Base-by-base conservation (phyloP, 345 rosid species). In the Balakata baccata region DNA sequence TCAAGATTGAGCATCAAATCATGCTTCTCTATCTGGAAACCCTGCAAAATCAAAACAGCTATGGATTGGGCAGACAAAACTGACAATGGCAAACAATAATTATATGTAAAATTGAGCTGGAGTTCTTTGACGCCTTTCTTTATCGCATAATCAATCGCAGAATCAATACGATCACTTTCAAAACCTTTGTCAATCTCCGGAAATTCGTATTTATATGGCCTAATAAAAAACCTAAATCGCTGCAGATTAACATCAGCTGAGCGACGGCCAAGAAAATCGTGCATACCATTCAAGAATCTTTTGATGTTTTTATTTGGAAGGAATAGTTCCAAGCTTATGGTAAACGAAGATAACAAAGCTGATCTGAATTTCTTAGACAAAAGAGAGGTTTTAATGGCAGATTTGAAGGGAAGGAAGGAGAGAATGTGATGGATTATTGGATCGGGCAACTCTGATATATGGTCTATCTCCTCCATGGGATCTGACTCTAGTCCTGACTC, bases 401-500 rank as follows among this genome's bases (percentile, higher is more conserved):
- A 65, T 54, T 56, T 34, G 29, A 11, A 34, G 34, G 79, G 18
- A 16, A 70, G 47, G 5, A 37, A 53, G 1, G 59, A 70, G 20
- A 76, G 4, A 23, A 70, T 46, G 9, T 16, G 17, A 20, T 76
- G 79, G 47, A 76, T 25, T 14, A 76, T 64, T 11, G 68, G 50
- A 1, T 63, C 70, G 0, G 74, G 79, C 41, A 76, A 70, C 0
- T 62, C 67, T 0, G 62, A 59, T 2, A 75, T n/a, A 22, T 16
- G 12, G 11, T 67, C 72, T 16, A 20, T 7, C n/a, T 45, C 53
- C 5, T 45, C 37, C 25, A 45, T 20, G 5, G n/a, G n/a, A n/a
- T n/a, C n/a, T n/a, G n/a, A n/a, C n/a, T n/a, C n/a, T n/a, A n/a
- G n/a, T n/a, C n/a, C n/a, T n/a, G n/a, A n/a, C n/a, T n/a, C n/a